phyloP scores from a whole-genome alignment of 148 eudicot genomes.

The Oxyria digyna region DNA sequence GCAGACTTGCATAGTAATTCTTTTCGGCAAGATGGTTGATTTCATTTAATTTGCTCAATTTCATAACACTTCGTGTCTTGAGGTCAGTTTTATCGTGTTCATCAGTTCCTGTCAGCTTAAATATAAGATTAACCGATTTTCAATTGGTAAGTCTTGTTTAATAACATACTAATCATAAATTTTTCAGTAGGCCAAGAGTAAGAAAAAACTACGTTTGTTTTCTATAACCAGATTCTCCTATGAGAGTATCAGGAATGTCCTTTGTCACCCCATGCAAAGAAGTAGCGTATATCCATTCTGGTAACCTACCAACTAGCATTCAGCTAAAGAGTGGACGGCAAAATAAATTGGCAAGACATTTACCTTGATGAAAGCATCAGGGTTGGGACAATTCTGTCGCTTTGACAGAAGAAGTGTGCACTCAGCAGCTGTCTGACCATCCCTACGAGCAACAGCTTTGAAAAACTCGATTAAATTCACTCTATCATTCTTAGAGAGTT shows the following conservation, averaged over 20 bases:
- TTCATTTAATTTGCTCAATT: background rate
- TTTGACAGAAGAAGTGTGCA: slow-evolving; percentile 72
- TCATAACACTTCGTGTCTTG: too few species aligned
- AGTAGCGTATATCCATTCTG: background rate
- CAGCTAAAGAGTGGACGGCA: background rate
- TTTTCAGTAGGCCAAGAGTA: background rate
- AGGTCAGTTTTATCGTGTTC: background rate
- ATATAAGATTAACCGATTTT: background rate
- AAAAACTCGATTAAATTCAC: slow-evolving; percentile 74
- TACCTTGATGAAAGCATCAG: slow-evolving; percentile 79
- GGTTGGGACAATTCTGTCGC: slow-evolving; percentile 84
- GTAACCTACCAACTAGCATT: background rate
- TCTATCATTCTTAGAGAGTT: slow-evolving; percentile 70
- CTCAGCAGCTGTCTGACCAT: slow-evolving; percentile 86
- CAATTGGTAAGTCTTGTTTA: background rate
- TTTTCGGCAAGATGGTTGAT: background rate
- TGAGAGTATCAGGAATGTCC: background rate
- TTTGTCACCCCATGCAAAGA: background rate
- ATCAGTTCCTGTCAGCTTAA: background rate
- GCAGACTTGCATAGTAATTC: background rate
- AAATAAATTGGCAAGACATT: background rate
- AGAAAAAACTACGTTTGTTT: background rate
- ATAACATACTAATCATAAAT: background rate
- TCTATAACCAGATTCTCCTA: background rate
- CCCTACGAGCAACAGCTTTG: slow-evolving; percentile 84